Percentiles rank a stretch among this genome's conserved stretches.
These are phyloP conservation scores for Penicillium palitans DNA, from an alignment of 2,329 filamentous ascomycete genomes.

Conservation along the genomic window DNA sequence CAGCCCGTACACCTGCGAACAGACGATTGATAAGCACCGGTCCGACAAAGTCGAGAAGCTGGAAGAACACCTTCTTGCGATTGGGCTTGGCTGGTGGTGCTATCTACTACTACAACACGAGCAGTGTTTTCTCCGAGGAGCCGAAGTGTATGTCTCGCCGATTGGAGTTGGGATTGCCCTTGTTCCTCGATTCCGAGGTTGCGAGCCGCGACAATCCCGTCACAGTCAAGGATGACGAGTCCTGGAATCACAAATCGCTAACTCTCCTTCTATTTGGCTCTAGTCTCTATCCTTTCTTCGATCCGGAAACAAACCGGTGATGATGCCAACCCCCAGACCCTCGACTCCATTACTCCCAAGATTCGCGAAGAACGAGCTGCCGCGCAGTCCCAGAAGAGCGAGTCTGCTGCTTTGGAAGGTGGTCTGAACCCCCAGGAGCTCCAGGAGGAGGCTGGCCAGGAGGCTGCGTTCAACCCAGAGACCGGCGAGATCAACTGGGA, in stretches of 20 bases:
- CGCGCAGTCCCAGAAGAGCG: constrained; percentile 12
- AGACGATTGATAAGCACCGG: constrained; percentile 58
- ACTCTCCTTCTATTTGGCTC: constrained; percentile 3
- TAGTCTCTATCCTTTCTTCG: constrained; percentile 37
- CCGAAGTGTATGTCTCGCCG: constrained; percentile 62
- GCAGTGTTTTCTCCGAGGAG: constrained; percentile 81
- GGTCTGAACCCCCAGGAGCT: constrained; percentile 54
- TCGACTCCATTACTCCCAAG: constrained; percentile 67
- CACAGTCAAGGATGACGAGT: constrained; percentile 4
- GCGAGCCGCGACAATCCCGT: constrained; percentile 8
- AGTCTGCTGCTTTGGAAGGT: constrained; percentile 18
- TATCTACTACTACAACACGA: constrained; percentile 94
- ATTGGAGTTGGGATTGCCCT: constrained; percentile 9
- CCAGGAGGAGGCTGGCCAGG: constrained; percentile 78
- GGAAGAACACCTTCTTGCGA: constrained; percentile 73
- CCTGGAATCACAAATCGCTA: constrained; percentile 12
- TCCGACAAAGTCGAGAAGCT: constrained; percentile 68
- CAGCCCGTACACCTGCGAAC: constrained; percentile 33
- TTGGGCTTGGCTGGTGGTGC: constrained; percentile 74
- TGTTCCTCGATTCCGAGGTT: constrained; percentile 13
- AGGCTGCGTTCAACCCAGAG: constrained; percentile 96
- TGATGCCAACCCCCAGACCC: constrained; percentile 59
- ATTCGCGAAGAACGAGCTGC: constrained; percentile 34
- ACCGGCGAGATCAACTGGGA: constrained; percentile 99
- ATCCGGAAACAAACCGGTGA: constrained; percentile 34